Percentiles rank a stretch among this genome's conserved stretches.
These are phyloP conservation scores for Ascochyta fabae DNA, from an alignment of 2,329 filamentous ascomycete genomes.

Conservation along the genomic window DNA sequence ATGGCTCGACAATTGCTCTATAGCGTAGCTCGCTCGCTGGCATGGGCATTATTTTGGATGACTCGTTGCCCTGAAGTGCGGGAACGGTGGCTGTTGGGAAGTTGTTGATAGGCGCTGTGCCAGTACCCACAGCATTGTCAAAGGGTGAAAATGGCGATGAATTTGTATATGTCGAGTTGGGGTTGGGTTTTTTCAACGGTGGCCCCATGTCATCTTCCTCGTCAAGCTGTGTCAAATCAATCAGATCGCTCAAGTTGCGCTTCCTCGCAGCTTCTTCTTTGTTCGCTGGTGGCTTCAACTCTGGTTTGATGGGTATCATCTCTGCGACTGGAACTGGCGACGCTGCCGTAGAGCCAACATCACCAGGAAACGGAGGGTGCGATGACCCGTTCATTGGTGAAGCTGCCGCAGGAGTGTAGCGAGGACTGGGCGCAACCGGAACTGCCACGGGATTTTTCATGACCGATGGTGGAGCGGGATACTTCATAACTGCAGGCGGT, in stretches of 20 bases:
- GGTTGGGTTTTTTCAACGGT: conserved; percentile 41
- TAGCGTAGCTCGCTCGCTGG: conserved; percentile 26
- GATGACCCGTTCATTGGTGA: conserved; percentile 19
- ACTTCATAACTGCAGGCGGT: conserved; percentile 6
- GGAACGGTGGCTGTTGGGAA: conserved; percentile 30
- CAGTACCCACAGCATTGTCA: conserved; percentile 21
- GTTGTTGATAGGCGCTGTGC: conserved; percentile 28
- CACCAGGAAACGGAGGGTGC: conserved; percentile 25
- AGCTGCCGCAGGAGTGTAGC: conserved; percentile 22
- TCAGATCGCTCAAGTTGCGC: conserved; percentile 60
- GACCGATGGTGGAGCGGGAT: conserved; percentile 22
- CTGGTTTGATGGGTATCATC: conserved; percentile 39
- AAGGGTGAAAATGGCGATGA: conserved; percentile 16
- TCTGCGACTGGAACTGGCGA: conserved; percentile 37
- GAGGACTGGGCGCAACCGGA: conserved; percentile 24
- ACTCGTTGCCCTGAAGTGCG: conserved; percentile 17
- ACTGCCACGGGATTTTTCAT: conserved; percentile 23
- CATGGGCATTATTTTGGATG: conserved; percentile 8
- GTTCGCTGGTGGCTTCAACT: conserved; percentile 48
- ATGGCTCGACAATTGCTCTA: conserved; percentile 50
- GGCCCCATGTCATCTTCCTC: conserved; percentile 53
- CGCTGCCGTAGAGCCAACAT: conserved; percentile 19
- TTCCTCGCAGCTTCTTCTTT: conserved; percentile 65
- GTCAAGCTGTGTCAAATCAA: conserved; percentile 58
- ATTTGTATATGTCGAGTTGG: conserved; percentile 15